phyloP scores from a whole-genome alignment of 805 yeast species.

The Ogataea pignaliae region DNA sequence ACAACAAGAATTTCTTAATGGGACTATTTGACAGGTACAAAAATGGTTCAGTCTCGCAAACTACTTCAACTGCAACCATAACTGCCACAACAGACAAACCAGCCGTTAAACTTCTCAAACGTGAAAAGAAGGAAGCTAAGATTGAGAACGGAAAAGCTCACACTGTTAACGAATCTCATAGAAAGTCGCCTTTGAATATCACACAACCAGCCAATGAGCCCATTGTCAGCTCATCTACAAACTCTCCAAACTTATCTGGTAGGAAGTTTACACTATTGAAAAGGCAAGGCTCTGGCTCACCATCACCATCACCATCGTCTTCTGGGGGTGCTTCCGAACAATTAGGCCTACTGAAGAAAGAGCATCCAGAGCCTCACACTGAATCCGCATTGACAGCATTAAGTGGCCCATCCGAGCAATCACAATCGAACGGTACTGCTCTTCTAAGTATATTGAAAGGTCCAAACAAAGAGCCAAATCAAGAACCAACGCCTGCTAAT shows the following conservation, averaged over 20 bases:
- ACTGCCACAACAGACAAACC: neutral
- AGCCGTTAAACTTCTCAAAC: constrained; percentile 11
- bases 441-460: constrained; percentile 11
- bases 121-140: constrained; percentile 9
- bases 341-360: constrained; percentile 1
- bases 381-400: neutral
- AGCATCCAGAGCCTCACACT: neutral
- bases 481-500: neutral
- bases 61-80: neutral
- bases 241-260: neutral
- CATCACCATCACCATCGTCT: neutral
- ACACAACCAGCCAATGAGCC: neutral
- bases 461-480: neutral
- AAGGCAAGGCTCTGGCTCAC: neutral
- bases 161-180: neutral
- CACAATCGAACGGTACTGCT: neutral
- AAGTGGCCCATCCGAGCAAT: neutral
- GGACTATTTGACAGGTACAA: constrained; percentile 16
- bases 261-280: constrained; percentile 4
- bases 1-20: constrained; percentile 14
- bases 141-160: neutral
- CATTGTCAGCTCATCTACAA: neutral
- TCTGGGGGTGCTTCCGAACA: constrained; percentile 5
- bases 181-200: neutral
- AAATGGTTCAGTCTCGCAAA: neutral